Base-by-base conservation (phyloP, 1,139 yeast species). In the Arxiozyma slooffiae region DNA sequence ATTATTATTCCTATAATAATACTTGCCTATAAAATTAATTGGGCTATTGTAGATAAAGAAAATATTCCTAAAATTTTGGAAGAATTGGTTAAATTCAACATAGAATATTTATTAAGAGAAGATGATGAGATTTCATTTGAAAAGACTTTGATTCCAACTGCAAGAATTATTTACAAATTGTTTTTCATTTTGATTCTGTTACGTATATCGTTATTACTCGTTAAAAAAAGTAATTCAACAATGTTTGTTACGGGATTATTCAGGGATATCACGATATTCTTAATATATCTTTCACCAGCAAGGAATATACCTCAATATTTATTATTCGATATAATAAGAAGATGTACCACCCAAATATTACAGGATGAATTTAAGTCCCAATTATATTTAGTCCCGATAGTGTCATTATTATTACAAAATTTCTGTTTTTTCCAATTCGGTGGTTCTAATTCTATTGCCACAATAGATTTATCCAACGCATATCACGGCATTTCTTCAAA, bases 371-470 rank as follows among this genome's bases (percentile, higher is more conserved):
- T 58, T 23, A 23, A 47, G 4, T 48, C 54, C 3, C 45, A 55
- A 39, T 47, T 52, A 17, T 50, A 49, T 17, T 24, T 57, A 17
- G 46, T 53, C 5, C 44, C 64, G 3, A 40, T 65, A 0, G 48
- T 62, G 0, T 60, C 67, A 1, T 51, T 72, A 9, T 51, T 77
- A 7, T 60, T 87, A 46, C 95, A 89, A 63, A 82, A 87, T 58
- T 71, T 88, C 46, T 72, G 92, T 0, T 92, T 90, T 63, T 92
- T 87, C 69, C 86, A 88, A 14, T 76, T 85, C 68, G 97, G 97
- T 0, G 88, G 87, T 51, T 89, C 97, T 0, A 92, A 92, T 62
- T 89, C 96, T 47, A 75, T 92, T 58, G 94, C 97, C 0, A 85
- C 97, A 0, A 81, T 92, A 23, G 97, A 92, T 60, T 73, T 92